Evolutionary conservation across 2,329 filamentous ascomycete genomes (phyloP), one percentile per base, ranked within the genome.

Genomic region (Neopestalotiopsis sp.): DNA sequence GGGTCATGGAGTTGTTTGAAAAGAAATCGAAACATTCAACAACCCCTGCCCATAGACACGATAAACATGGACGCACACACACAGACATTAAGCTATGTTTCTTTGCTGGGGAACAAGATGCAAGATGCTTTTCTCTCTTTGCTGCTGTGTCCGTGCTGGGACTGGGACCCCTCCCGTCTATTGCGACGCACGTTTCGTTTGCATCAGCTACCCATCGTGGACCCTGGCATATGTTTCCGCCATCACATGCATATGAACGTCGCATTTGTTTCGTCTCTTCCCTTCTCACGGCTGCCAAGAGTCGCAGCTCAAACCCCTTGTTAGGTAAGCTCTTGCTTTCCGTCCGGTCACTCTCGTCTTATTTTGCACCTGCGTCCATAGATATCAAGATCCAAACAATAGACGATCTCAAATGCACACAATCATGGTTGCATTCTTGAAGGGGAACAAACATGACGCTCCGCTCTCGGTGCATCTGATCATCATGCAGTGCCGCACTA

Each of bases 81-180:
- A n/a, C 45, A 20, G 45, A 52, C n/a, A 38, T 30, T 60, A 30
- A 60, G 58, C 32, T 38, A 60, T 60, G 28, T 38, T 60, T 60
- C 58, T 28, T 20, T 57, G 17, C 52, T 57, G 34, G 34, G 34
- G 34, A 38, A 28, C 3, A 6, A 38, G 34, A 38, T 10, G 34
- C 34, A 38, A 28, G 34, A 38, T 52, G 45, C 45, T 17, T n/a
- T 4, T n/a, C 17, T 52, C 17, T 20, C 6, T 20, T 20, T 17
- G 45, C 17, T 52, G 14, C 14, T n/a, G 17, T 52, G 45, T 52
- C 20, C n/a, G 45, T 52, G 45, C 45, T 52, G 45, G 45, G 34
- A 38, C 10, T 28, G 24, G 24, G 42, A 49, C 42, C 42, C 45
- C 45, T n/a, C 17, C 45, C 17, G 17, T 20, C 20, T n/a, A 52